A percentile compares a stretch with the other conserved stretches of the same genome.
Conservation (phyloP, 306 rosid species). For the Lathyrus oleraceus region DNA sequence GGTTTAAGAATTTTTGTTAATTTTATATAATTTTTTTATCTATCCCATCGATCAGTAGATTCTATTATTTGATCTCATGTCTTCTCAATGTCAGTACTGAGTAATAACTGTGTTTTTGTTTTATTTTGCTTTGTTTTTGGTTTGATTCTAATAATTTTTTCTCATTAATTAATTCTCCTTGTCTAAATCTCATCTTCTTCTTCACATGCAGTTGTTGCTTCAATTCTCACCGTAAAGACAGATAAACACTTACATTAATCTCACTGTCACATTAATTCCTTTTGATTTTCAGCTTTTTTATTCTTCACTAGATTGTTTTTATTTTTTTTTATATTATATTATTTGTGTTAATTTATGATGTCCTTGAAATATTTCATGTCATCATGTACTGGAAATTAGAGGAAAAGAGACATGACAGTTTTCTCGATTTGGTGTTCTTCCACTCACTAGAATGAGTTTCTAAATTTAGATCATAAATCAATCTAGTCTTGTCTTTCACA, state of each 20-base stretch:
- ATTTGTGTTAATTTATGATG: conserved; percentile 8
- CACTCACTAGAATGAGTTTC: conserved; percentile 42
- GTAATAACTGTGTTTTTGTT: conserved; percentile 1
- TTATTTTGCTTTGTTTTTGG: neutral
- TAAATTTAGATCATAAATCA: conserved; percentile 47
- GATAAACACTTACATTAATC: neutral
- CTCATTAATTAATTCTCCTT: neutral
- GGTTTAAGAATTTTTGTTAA: neutral
- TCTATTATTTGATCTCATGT: conserved; percentile 33
- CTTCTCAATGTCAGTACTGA: conserved; percentile 33
- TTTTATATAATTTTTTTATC: neutral
- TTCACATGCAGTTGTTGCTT: conserved; percentile 12
- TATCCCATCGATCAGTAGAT: neutral
- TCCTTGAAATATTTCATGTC: conserved; percentile 39
- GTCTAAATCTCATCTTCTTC: conserved; percentile 1
- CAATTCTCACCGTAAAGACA: conserved; percentile 4
- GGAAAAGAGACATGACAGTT: conserved; percentile 22
- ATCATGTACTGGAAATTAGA: conserved; percentile 24
- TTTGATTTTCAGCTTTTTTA: neutral
- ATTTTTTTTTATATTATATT: neutral
- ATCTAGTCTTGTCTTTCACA: conserved; percentile 59
- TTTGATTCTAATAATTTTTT: neutral
- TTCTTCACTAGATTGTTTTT: neutral
- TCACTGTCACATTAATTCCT: neutral
- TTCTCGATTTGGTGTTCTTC: conserved; percentile 45